Base-by-base conservation (phyloP, 306 rosid species). In the Gastrolobium bilobum region DNA sequence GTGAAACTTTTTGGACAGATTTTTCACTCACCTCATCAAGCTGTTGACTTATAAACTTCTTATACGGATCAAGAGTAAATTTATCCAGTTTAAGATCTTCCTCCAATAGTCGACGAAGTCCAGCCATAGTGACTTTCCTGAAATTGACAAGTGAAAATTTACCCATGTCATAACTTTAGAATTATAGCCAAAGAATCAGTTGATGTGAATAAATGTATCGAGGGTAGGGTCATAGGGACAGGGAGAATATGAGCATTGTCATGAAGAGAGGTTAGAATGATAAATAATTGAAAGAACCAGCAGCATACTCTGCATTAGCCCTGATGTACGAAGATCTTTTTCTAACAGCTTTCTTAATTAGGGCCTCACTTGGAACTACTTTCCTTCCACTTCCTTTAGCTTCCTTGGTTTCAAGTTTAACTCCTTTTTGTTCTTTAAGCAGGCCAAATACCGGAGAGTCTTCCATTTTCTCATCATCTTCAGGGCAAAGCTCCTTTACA, bases 91-190 rank as follows among this genome's bases (percentile, higher is more conserved):
- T 81, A 84, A 95, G 98, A 84, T 95, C 99, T 84, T 85, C 84
- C 86, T 95, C 99, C 86, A 95, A 77, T 63, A 92, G 86, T 56
- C 99, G 90, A 38, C 98, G 99, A 71, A 95, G 91, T 76, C 89
- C 91, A 67, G 87, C 94, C 92, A 91, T 79, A 7, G 98, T 92
- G 67, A 93, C 75, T 66, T 84, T 80, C 71, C 99, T 95, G 92
- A 62, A 80, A 68, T 54, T 77, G 84, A 72, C 56, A 54, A 61
- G 80, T 43, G 11, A 80, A 73, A 6, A 73, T 62, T 3, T 31
- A 42, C 77, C 51, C n/a, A 9, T 38, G 72, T 80, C 70, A 78
- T 62, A 77, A 15, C 60, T 44, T 56, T 54, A 60, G 63, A 85
- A 60, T 66, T 74, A 33, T 9, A 44, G n/a, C 43, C 31, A 59